Evolutionary conservation across 345 rosid genomes (phyloP), one percentile per base, ranked within the genome.

Genomic region (Eutrema yunnanense): DNA sequence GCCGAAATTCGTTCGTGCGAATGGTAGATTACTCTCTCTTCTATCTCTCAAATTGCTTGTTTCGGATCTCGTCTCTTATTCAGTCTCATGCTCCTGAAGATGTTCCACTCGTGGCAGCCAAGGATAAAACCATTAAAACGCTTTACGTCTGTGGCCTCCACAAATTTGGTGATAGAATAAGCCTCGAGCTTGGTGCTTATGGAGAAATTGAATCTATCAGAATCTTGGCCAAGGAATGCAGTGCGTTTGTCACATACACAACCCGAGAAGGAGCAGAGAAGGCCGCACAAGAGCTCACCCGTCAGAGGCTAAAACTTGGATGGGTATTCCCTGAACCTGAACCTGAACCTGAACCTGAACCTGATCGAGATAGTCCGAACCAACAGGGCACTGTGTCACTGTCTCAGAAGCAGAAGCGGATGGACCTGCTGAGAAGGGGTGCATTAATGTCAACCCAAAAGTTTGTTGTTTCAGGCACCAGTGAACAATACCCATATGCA

Each of bases 231-330:
- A 89, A 92, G 37, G 81, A 92, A 60, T 90, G 96, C 48, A 86
- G 89, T 66, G 98, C 97, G 3, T 93, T 93, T 81, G 94, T 93
- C 60, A 84, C 94, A 13, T 90, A 93, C 78, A 90, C 97, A 65
- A 86, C 84, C 73, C 83, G 97, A 68, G 98, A 90, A 83, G 98
- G 92, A 32, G 96, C 97, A 53, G 97, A 93, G 79, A 93, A 88
- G 81, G 97, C 98, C 46, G 92, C 92, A 0, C 94, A 82, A 59
- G 96, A 88, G 75, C 96, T 93, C n/a, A 83, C 93, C 43, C 97
- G 97, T 43, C 79, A 88, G 67, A 77, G 98, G 81, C 81, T 93
- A 85, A 93, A 88, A 79, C 84, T 93, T 50, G 85, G 84, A 81
- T 93, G 98, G 97, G 98, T 93, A 46, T 84, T 86, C 62, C 98